Percentiles rank a stretch among this genome's conserved stretches.
Conservation (phyloP, 1,284 basidiomycete species). For the Tylopilus orsonianus region DNA sequence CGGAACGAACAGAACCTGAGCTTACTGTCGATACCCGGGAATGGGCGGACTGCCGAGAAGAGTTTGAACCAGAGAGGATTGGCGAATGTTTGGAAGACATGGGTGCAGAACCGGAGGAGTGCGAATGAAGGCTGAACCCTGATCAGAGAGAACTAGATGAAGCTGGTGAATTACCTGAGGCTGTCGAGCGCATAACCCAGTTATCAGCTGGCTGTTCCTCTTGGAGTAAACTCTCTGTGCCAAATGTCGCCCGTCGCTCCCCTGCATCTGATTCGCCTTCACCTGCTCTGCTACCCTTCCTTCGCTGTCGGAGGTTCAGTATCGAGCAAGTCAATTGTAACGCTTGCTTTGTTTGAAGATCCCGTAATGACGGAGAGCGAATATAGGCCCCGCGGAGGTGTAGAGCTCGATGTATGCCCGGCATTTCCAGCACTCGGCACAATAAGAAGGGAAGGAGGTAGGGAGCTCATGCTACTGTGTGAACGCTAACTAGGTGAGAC, state of each 20-base stretch:
- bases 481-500: no score
- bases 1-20: constrained; percentile 48
- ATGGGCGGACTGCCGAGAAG: constrained; percentile 48
- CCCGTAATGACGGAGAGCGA: constrained; percentile 39
- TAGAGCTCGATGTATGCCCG: no score
- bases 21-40: constrained; percentile 32
- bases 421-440: no score
- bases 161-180: constrained; percentile 44
- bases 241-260: constrained; percentile 56
- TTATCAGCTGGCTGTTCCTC: constrained; percentile 4
- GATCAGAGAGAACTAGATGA: constrained; percentile 47
- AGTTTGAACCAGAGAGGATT: constrained; percentile 41
- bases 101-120: constrained; percentile 51
- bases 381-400: no score
- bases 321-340: constrained; percentile 59
- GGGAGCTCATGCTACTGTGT: no score
- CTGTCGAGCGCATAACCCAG: constrained; percentile 26
- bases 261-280: constrained; percentile 25
- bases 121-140: constrained; percentile 51
- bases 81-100: constrained; percentile 39
- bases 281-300: constrained; percentile 35
- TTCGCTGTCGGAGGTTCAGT: constrained; percentile 60
- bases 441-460: no score
- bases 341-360: constrained; percentile 34
- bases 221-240: constrained; percentile 44